These are phyloP conservation scores for Zizania palustris DNA, from an alignment of 202 grass and related monocot species.

Conservation along the genomic window DNA sequence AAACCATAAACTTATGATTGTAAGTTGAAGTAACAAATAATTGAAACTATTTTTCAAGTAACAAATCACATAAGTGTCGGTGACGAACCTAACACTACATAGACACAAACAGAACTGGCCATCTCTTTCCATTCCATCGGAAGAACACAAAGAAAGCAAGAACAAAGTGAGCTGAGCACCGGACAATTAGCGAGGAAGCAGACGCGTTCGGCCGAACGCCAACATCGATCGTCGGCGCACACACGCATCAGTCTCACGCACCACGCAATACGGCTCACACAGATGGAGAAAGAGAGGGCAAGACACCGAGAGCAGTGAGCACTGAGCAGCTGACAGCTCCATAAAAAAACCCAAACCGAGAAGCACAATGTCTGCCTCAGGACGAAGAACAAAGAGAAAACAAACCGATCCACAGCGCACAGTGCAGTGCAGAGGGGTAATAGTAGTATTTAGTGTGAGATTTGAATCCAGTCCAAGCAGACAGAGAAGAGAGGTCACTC, in stretches of 20 bases:
- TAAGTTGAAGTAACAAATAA: too few relatives aligned
- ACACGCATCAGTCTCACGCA: constrained; percentile 1
- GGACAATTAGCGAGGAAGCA: background rate
- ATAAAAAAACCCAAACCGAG: constrained; percentile 24
- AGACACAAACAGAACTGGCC: background rate
- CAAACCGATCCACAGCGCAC: constrained; percentile 46
- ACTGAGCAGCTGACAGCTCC: constrained; percentile 15
- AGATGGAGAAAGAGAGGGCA: background rate
- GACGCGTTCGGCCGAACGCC: constrained; percentile 43
- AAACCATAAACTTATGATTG: too few relatives aligned
- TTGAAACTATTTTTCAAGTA: too few relatives aligned
- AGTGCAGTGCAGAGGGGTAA: background rate
- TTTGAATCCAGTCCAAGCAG: constrained; percentile 54
- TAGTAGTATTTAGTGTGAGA: constrained; percentile 17
- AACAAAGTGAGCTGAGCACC: background rate
- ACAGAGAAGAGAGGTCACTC: background rate
- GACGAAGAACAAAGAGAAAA: constrained; percentile 54
- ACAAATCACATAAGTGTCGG: background rate
- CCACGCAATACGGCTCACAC: background rate
- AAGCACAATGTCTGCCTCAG: constrained; percentile 32
- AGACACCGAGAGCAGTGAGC: background rate
- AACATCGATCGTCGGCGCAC: constrained; percentile 7
- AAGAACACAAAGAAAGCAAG: background rate
- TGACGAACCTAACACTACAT: background rate
- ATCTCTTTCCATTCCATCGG: constrained; percentile 1